These are phyloP conservation scores for Apium graveolens DNA, from an alignment of 129 eudicot genomes.

Conservation along the genomic window DNA sequence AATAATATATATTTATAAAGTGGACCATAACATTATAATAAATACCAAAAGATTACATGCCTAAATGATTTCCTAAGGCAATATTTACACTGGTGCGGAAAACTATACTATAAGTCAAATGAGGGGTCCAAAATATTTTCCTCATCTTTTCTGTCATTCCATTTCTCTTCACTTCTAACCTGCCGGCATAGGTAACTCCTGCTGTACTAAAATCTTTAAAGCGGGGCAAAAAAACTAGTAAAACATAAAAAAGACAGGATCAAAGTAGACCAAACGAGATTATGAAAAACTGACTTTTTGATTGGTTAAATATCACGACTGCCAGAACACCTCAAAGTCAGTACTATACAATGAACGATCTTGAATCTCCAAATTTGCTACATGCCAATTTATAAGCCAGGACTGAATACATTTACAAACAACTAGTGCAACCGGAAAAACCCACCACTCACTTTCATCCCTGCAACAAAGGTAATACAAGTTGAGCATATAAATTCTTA, in stretches of 20 bases:
- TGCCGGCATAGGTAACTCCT: constrained; percentile 19
- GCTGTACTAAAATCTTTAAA: constrained; percentile 10
- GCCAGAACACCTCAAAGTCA: constrained; percentile 82
- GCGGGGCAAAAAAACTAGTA: constrained; percentile 6
- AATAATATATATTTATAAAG: not conserved
- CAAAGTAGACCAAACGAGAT: constrained; percentile 14
- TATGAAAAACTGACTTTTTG: constrained; percentile 4
- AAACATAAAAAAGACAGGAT: not conserved
- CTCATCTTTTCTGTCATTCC: constrained; percentile 12
- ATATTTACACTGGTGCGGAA: constrained; percentile 2
- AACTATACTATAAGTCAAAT: not conserved
- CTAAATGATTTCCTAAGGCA: not conserved
- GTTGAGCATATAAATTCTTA: not conserved
- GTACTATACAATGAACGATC: constrained; percentile 90
- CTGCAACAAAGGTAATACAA: constrained; percentile 35
- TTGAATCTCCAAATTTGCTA: constrained; percentile 97
- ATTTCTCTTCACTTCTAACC: constrained; percentile 12
- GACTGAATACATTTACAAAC: constrained; percentile 89
- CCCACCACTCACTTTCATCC: constrained; percentile 99
- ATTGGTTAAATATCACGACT: constrained; percentile 30
- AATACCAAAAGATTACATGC: not conserved
- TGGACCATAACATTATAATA: not conserved
- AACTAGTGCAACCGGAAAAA: constrained; percentile 73
- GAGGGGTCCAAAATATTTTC: constrained; percentile 9
- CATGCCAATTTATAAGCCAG: constrained; percentile 83